Percentiles rank a stretch among this genome's conserved stretches.
Evolutionary conservation across 1,284 basidiomycete species (phyloP).

Genomic region (Cutaneotrichosporon sp.): DNA sequence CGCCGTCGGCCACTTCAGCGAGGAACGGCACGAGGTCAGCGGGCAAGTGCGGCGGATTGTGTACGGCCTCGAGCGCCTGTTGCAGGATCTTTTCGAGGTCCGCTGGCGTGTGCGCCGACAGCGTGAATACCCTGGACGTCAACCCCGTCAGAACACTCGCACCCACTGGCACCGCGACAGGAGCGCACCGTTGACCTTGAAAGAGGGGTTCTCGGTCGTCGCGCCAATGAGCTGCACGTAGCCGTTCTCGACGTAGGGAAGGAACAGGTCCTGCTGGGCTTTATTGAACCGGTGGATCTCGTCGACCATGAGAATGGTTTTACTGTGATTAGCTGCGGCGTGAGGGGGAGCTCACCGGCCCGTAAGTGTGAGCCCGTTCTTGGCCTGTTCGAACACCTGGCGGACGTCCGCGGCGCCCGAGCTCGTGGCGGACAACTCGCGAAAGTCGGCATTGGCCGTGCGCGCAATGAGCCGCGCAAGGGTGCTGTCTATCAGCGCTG

Average conservation of each 20-base stretch:
- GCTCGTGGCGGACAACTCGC: conserved; percentile 68
- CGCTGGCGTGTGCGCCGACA: conserved; percentile 34
- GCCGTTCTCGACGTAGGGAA: conserved; percentile 74
- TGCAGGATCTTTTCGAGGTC: conserved; percentile 40
- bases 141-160: background rate
- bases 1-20: conserved; percentile 50
- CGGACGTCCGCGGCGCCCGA: conserved; percentile 75
- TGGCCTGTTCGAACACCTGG: conserved; percentile 73
- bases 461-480: conserved; percentile 42
- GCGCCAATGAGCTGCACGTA: conserved; percentile 77
- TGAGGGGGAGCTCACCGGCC: conserved; percentile 53
- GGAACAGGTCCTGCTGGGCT: conserved; percentile 75
- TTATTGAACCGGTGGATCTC: conserved; percentile 84
- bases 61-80: conserved; percentile 39
- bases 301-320: conserved; percentile 53
- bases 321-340: conserved; percentile 15
- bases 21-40: conserved; percentile 53
- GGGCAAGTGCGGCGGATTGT: conserved; percentile 37
- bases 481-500: conserved; percentile 26
- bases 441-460: conserved; percentile 57
- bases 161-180: conserved; percentile 72
- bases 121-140: conserved; percentile 45
- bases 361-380: conserved; percentile 61
- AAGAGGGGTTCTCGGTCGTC: conserved; percentile 89
- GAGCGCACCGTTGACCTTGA: conserved; percentile 71